phyloP scores from a whole-genome alignment of 306 rosid genomes.

The Delonix regia region DNA sequence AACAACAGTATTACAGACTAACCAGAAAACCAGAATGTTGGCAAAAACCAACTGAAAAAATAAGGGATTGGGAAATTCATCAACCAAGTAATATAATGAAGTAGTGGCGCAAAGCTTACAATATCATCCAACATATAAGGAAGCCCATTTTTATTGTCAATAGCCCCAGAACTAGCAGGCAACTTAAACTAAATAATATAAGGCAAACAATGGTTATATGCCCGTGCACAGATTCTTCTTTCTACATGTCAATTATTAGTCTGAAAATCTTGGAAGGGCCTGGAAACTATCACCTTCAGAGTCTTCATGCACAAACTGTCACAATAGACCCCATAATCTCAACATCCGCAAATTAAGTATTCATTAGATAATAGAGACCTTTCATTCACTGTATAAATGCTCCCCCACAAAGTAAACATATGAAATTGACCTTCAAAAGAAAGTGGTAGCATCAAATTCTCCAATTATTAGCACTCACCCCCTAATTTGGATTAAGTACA shows the following conservation, averaged over 20 bases:
- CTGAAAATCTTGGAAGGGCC: background rate
- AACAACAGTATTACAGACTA: background rate
- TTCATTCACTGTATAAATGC: background rate
- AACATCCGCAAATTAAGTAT: background rate
- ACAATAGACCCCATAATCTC: background rate
- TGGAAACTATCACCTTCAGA: background rate
- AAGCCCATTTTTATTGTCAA: background rate
- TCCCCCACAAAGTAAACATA: background rate
- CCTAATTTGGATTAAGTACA: no score
- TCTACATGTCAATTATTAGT: background rate
- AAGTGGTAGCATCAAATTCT: background rate
- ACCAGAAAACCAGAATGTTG: background rate
- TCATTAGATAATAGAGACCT: background rate
- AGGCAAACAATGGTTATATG: no score
- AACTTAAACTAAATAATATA: background rate
- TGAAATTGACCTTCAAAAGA: background rate
- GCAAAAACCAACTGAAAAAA: background rate
- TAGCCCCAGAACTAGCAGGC: background rate
- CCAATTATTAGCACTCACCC: background rate
- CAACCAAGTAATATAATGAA: background rate
- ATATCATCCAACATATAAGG: background rate
- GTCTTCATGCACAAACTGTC: background rate
- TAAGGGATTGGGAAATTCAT: background rate
- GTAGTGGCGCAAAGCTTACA: background rate
- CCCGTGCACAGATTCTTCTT: background rate